Evolutionary conservation across 179 eudicot species (phyloP), one percentile per base, ranked within the genome.

Genomic region (Sideroxylon spinosum): DNA sequence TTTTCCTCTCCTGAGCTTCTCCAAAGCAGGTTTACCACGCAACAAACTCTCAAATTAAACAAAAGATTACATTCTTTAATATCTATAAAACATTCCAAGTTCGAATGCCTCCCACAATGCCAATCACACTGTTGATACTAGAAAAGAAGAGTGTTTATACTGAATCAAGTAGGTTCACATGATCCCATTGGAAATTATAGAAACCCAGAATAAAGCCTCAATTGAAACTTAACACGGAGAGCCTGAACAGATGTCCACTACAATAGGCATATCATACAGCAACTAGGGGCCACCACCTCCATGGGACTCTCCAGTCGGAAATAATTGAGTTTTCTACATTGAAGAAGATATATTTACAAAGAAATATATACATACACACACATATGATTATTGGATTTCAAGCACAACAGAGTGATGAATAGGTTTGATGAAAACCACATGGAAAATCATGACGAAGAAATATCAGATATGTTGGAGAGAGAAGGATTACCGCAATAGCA

Each of bases 401-500:
- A 37, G 44, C 44, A 37, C 44, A 3, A 37, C 44, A 37, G 44
- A 37, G 44, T 37, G 44, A 37, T 37, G 44, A 37, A 37, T 37
- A 4, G 5, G 44, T 37, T 37, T 37, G 44, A 37, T 37, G 44
- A 37, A 37, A 6, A 37, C 6, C 44, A 37, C 44, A 37, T 37
- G 44, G 44, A 37, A 68, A 50, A 50, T 26, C 1, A 28, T 7
- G 49, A 14, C 2, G 13, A 48, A 28, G 56, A 20, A 8, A 25
- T 22, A 26, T 32, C 37, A 52, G 16, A 20, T 49, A 17, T 17
- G 9, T 17, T 11, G 7, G 23, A 69, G 17, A 14, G 17, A 9
- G 4, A 1, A 28, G 46, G 65, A 74, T 52, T 90, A 94, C 98
- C 98, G 79, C 93, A 94, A 57, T 94, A 94, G 80, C 89, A 88